Base-by-base conservation (phyloP, 257 asterid species). In the Phtheirospermum japonicum region DNA sequence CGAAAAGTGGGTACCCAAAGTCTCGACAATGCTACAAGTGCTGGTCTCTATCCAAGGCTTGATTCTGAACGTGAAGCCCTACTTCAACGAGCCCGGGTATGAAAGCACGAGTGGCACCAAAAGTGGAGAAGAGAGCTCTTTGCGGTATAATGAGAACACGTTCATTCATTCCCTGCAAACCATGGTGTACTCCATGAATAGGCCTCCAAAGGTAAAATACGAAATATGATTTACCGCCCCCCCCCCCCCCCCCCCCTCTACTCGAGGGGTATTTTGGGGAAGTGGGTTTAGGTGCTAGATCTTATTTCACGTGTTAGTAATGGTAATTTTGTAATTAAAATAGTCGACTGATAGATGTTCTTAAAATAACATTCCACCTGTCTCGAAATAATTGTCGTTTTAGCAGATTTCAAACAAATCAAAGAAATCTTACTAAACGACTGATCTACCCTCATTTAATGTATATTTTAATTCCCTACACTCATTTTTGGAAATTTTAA, bases 21-120 rank as follows among this genome's bases (percentile, higher is more conserved):
- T 33, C 34, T 92, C 99, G 13, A 92, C 97, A 34, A 83, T 85
- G 82, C 69, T 92, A 20, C 99, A 92, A 74, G 99, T 89, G 49
- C 61, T 89, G 85, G 99, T 92, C 55, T 92, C 99, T 9, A 85
- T 92, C 52, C 99, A 89, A 73, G 99, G 96, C 65, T 76, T 92
- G 75, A 83, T 89, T 73, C 76, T 92, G 74, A 92, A 92, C 69
- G 80, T 93, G 16, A 76, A 89, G 63, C 99, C 99, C 71, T 92
- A 65, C 75, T 92, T 83, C 64, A 89, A 92, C 18, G 97, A 92
- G 79, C 99, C 96, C 4, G 97, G 88, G 45, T 79, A 65, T 69
- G 94, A 78, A 2, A 28, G 20, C 54, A 18, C 31, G 63, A 28
- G 65, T 7, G 89, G 88, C 52, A 71, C 96, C 10, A 59, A 36